Base-by-base conservation (phyloP, 169 alveolate genomes). In the Eimeria falciformis region DNA sequence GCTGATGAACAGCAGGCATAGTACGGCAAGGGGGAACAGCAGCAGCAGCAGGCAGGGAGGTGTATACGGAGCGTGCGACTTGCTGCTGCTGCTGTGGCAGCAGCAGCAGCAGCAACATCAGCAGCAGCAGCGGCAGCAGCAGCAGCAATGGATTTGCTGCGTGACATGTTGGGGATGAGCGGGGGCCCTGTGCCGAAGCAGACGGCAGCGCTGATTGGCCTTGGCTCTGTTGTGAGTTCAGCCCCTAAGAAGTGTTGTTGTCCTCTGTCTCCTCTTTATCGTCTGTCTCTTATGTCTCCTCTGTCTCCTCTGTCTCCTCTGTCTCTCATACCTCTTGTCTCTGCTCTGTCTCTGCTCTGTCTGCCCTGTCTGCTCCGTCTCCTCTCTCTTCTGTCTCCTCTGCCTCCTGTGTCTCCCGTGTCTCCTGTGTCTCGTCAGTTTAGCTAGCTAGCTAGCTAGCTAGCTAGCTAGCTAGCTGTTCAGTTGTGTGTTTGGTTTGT, bases 401-500 rank as follows among this genome's bases (percentile, higher is more conserved):
- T 2, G 47, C 83, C 0, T 27, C 83, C 53, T 71, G 62, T 4
- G 27, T 1, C 0, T 1, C 25, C 17, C 3, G 58, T 0, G 7
- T 0, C 21, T 11, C 58, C 21, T 5, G 43, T 71, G 50, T 29
- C 83, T 2, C n/a, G 58, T 37, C 6, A 71, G 58, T 43, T 18
- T 71, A 43, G 58, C 56, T 23, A 66, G 78, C 46, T 11, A 25
- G 46, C 78, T 66, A 66, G 78, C 45, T 66, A 66, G 78, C 78
- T 66, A 66, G 78, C 78, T 66, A 66, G 78, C 78, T 66, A 66
- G 40, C 40, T 66, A 66, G 78, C 78, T n/a, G n/a, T n/a, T n/a
- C n/a, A n/a, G n/a, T n/a, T n/a, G n/a, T n/a, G n/a, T n/a, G n/a
- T n/a, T n/a, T n/a, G n/a, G n/a, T n/a, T n/a, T n/a, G n/a, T n/a